Conservation (phyloP, 2,329 filamentous ascomycete genomes). For the Ilyonectria destructans region DNA sequence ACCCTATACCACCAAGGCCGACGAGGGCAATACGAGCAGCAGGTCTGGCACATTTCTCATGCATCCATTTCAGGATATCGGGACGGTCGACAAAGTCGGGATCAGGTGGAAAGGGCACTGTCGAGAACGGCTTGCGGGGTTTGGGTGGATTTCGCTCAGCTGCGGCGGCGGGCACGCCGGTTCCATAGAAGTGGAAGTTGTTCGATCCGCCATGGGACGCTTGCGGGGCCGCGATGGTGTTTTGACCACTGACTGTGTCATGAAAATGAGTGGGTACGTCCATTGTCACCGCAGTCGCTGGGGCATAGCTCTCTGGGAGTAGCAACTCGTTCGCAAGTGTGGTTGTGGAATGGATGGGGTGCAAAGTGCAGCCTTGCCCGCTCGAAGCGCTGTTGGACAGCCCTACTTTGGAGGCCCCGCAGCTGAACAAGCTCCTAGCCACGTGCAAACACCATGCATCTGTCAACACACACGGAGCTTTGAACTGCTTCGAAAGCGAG, state of each 20-base stretch:
- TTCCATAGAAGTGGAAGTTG: constrained; percentile 3
- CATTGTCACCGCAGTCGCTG: background rate
- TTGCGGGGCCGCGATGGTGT: background rate
- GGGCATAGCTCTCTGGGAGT: background rate
- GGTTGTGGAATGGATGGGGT: background rate
- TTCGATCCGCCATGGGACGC: background rate
- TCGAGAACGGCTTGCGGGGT: constrained; percentile 4
- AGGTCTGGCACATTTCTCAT: background rate
- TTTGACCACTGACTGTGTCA: too few relatives aligned
- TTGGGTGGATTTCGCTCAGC: background rate
- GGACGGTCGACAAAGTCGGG: constrained; percentile 7
- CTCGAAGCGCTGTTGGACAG: background rate
- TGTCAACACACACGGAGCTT: background rate
- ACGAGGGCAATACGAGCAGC: constrained; percentile 5
- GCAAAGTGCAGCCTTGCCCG: background rate
- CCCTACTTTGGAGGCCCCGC: too few relatives aligned
- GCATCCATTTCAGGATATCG: background rate
- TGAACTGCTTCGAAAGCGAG: background rate
- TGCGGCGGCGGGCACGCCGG: too few relatives aligned
- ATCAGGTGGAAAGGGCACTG: constrained; percentile 8
- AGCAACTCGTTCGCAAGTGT: background rate
- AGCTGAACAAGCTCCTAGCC: too few relatives aligned
- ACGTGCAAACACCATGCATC: too few relatives aligned
- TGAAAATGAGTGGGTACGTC: background rate
- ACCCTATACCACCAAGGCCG: constrained; percentile 19